Conservation (phyloP, 352 stramenopile species). For the Globisporangium apiculatum region DNA sequence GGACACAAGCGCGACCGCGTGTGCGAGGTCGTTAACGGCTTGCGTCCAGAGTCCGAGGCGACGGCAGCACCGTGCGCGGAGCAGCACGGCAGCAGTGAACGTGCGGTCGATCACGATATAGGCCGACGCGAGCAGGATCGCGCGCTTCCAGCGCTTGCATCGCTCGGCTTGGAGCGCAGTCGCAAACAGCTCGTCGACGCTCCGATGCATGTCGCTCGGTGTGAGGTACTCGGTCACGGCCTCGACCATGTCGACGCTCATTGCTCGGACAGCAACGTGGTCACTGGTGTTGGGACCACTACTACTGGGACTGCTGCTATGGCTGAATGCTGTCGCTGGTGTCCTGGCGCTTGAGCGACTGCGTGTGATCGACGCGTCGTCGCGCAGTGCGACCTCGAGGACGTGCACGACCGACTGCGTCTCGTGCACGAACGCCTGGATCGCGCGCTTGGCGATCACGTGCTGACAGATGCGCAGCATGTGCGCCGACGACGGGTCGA, state of each 20-base stretch:
- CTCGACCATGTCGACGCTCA: conserved; percentile 35
- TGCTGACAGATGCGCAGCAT: conserved; percentile 68
- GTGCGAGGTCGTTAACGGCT: conserved; percentile 56
- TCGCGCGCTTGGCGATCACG: conserved; percentile 61
- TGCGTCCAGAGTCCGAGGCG: conserved; percentile 68
- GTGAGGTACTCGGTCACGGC: conserved; percentile 41
- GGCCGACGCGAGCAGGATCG: conserved; percentile 60
- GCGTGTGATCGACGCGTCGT: conserved; percentile 24
- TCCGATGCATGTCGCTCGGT: conserved; percentile 49
- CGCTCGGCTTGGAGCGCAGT: conserved; percentile 42
- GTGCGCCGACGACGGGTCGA: conserved; percentile 49
- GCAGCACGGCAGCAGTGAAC: conserved; percentile 43
- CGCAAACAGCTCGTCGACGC: conserved; percentile 56
- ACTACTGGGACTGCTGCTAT: conserved; percentile 2
- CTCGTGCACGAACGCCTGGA: conserved; percentile 53
- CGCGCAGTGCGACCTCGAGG: conserved; percentile 37
- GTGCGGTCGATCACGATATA: conserved; percentile 65
- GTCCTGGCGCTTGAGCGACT: too few relatives aligned
- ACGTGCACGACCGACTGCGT: conserved; percentile 57
- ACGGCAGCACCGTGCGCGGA: conserved; percentile 61
- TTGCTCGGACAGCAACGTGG: conserved; percentile 31
- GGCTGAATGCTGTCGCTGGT: neutral
- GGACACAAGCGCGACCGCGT: conserved; percentile 36
- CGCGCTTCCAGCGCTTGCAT: conserved; percentile 58
- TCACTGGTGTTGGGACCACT: neutral